Conservation (phyloP, 495 filamentous ascomycete genomes). For the Neurospora sublineolata region DNA sequence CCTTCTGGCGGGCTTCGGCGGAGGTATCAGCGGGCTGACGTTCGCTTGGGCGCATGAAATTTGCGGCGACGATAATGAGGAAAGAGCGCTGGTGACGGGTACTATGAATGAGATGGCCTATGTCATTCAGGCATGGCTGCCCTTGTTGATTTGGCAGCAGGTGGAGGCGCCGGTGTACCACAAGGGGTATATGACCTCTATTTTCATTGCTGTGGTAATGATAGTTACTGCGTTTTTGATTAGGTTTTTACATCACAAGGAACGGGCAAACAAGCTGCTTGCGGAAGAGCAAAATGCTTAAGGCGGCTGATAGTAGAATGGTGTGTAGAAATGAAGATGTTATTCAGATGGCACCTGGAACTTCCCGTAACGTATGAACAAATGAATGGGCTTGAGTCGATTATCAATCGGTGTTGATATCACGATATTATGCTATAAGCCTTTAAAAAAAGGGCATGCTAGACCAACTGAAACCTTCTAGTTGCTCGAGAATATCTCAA, state of each 20-base stretch:
- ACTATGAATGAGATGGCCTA: slow-evolving; percentile 35
- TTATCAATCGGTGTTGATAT: not conserved
- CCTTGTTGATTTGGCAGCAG: slow-evolving; percentile 37
- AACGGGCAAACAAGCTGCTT: slow-evolving; percentile 18
- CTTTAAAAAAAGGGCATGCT: not conserved
- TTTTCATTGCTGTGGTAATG: slow-evolving; percentile 24
- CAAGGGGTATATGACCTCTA: slow-evolving; percentile 34
- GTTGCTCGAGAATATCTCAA: not conserved
- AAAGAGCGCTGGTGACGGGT: slow-evolving; percentile 40
- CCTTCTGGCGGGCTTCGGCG: slow-evolving; percentile 33
- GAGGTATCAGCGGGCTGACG: slow-evolving; percentile 25
- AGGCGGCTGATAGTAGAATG: not conserved
- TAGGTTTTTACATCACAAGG: slow-evolving; percentile 29
- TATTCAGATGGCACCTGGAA: not conserved
- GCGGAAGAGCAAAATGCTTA: not conserved
- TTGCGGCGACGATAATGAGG: slow-evolving; percentile 39
- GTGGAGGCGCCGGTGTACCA: slow-evolving; percentile 34
- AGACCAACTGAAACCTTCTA: not conserved
- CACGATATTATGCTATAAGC: not conserved
- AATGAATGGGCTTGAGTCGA: not conserved
- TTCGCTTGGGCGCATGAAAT: slow-evolving; percentile 44
- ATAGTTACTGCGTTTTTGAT: slow-evolving; percentile 28
- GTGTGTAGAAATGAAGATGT: not conserved
- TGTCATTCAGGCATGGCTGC: slow-evolving; percentile 33
- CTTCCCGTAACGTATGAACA: not conserved